A percentile compares a stretch with the other conserved stretches of the same genome.
Evolutionary conservation across 257 asterid species (phyloP).

Genomic region (Asclepias syriaca): DNA sequence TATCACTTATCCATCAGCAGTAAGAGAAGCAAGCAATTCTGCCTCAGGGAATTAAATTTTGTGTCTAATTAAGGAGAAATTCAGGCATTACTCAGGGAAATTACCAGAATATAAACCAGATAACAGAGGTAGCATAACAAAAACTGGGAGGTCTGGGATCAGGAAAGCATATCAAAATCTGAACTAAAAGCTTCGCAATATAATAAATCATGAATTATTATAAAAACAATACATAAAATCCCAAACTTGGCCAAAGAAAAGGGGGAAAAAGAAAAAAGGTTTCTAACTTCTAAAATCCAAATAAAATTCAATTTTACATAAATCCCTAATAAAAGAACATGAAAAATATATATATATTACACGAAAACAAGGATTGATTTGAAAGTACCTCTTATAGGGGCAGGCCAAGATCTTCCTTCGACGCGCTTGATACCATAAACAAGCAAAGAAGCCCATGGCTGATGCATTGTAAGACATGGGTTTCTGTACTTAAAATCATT

Average conservation of each 20-base stretch:
- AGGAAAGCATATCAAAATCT: neutral
- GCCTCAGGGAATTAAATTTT: neutral
- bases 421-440: constrained; percentile 87
- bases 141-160: neutral
- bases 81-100: neutral
- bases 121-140: neutral
- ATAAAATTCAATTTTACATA: neutral
- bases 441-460: constrained; percentile 97
- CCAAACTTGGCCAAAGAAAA: neutral
- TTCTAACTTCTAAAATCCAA: neutral
- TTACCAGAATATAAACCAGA: neutral
- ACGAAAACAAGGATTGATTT: neutral
- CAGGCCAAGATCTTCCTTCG: constrained; percentile 96
- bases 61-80: neutral
- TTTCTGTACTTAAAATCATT: constrained; percentile 48
- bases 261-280: no score
- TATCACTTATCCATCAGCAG: no score
- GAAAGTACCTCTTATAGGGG: constrained; percentile 66
- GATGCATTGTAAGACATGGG: constrained; percentile 97
- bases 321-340: no score
- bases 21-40: neutral
- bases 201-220: neutral
- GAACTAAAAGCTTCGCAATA: neutral
- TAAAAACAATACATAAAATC: neutral
- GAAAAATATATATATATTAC: neutral